Percentiles rank a stretch among this genome's conserved stretches.
Evolutionary conservation across 1,284 basidiomycete species (phyloP).

Genomic region (Ceratobasidium sp.): DNA sequence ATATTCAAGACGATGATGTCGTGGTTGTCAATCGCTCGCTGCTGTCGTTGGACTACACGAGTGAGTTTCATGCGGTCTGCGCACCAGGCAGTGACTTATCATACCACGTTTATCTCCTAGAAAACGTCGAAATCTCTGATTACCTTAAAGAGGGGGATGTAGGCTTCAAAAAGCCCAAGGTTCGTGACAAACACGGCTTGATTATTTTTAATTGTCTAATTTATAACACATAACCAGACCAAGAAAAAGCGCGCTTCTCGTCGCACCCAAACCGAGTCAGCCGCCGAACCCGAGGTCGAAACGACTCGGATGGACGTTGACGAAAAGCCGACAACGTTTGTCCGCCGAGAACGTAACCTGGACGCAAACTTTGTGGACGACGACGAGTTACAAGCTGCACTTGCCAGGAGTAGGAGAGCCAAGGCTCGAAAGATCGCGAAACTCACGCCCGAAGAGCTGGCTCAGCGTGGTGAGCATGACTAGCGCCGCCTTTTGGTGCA

Average conservation of each 20-base stretch:
- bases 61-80: conserved; percentile 64
- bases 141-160: conserved; percentile 92
- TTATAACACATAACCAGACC: conserved; percentile 65
- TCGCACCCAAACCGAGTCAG: conserved; percentile 74
- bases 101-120: conserved; percentile 59
- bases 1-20: conserved; percentile 67
- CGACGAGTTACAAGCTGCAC: conserved; percentile 95
- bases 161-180: conserved; percentile 95
- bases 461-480: conserved; percentile 74
- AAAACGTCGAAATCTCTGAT: conserved; percentile 88
- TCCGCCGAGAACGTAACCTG: conserved; percentile 74
- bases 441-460: conserved; percentile 86
- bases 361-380: conserved; percentile 96
- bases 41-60: conserved; percentile 91
- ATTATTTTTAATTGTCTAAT: conserved; percentile 42
- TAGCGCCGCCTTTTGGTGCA: conserved; percentile 1
- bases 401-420: conserved; percentile 86
- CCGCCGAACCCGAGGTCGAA: conserved; percentile 59
- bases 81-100: not conserved
- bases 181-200: conserved; percentile 54
- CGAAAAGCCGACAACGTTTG: conserved; percentile 65
- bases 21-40: conserved; percentile 82
- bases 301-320: conserved; percentile 82
- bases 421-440: conserved; percentile 85
- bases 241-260: conserved; percentile 91